Conservation (phyloP, 2,329 filamentous ascomycete genomes). For the Aspergillus hiratsukae region DNA sequence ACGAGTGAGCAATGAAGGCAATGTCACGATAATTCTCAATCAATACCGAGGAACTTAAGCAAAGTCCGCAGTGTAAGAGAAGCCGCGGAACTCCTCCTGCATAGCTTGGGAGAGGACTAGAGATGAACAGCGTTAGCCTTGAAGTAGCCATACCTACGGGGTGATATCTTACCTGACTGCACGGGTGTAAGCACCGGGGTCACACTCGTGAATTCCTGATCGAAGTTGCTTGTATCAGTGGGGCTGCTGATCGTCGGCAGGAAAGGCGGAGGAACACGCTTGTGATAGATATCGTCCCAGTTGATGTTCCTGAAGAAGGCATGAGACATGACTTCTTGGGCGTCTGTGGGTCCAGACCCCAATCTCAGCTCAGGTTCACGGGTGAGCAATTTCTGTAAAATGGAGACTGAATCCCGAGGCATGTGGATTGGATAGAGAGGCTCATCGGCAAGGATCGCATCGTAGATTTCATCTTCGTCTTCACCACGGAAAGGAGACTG, state of each 20-base stretch:
- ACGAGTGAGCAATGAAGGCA: slow-evolving; percentile 11
- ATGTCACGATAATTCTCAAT: slow-evolving; percentile 8
- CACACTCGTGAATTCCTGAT: slow-evolving; percentile 96
- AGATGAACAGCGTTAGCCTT: slow-evolving; percentile 14
- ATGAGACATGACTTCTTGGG: slow-evolving; percentile 98
- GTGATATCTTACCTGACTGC: slow-evolving; percentile 71
- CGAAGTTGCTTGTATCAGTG: slow-evolving; percentile 99
- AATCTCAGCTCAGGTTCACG: slow-evolving; percentile 90
- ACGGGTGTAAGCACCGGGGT: slow-evolving; percentile 96
- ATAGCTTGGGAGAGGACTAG: slow-evolving; percentile 93
- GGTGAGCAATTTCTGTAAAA: slow-evolving; percentile 93
- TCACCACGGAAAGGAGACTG: slow-evolving; percentile 98
- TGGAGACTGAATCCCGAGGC: slow-evolving; percentile 95
- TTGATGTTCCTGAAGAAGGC: slow-evolving; percentile 97
- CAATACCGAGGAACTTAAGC: slow-evolving; percentile 47
- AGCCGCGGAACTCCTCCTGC: slow-evolving; percentile 99
- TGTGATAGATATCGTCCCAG: slow-evolving; percentile 98
- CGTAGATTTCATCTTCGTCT: slow-evolving; percentile 98
- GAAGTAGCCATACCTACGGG: background rate
- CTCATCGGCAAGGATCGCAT: slow-evolving; percentile 95
- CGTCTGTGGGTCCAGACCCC: slow-evolving; percentile 91
- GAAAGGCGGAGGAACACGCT: slow-evolving; percentile 85
- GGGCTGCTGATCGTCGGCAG: slow-evolving; percentile 82
- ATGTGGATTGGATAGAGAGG: slow-evolving; percentile 98
- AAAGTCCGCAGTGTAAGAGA: slow-evolving; percentile 94